A percentile compares a stretch with the other conserved stretches of the same genome.
These are phyloP conservation scores for Tympanopsis confertula DNA, from an alignment of 2,329 filamentous ascomycete genomes.

Conservation along the genomic window DNA sequence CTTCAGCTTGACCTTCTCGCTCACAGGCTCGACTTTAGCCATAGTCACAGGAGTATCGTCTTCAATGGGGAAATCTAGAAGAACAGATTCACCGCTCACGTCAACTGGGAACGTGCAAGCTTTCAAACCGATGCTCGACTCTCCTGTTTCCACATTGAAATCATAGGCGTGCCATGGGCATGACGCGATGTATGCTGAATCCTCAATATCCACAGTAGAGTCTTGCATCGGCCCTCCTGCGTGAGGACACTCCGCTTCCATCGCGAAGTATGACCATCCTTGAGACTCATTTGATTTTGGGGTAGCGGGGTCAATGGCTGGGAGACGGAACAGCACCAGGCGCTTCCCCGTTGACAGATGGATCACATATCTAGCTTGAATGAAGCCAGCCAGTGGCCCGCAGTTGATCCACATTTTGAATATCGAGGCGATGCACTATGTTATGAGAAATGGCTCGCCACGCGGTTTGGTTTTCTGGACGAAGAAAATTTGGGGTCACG, in stretches of 20 bases:
- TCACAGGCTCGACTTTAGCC: slow-evolving; percentile 24
- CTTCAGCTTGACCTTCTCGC: slow-evolving; percentile 31
- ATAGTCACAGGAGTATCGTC: slow-evolving; percentile 13
- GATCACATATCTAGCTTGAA: slow-evolving; percentile 26
- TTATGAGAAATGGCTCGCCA: too few relatives aligned
- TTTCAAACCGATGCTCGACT: slow-evolving; percentile 32
- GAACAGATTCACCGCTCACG: slow-evolving; percentile 18
- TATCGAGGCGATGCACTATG: too few relatives aligned
- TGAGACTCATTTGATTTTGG: slow-evolving; percentile 16
- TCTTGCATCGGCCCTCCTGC: slow-evolving; percentile 32
- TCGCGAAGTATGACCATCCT: slow-evolving; percentile 31
- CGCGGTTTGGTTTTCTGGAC: too few relatives aligned
- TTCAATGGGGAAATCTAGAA: slow-evolving; percentile 17
- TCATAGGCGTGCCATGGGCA: slow-evolving; percentile 36
- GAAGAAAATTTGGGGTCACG: too few relatives aligned
- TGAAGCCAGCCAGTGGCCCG: slow-evolving; percentile 17
- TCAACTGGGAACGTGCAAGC: slow-evolving; percentile 30
- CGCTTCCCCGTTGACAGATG: slow-evolving; percentile 28
- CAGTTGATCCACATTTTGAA: slow-evolving; percentile 10
- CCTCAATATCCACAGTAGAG: slow-evolving; percentile 31
- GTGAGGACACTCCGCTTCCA: slow-evolving; percentile 34
- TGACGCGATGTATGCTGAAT: slow-evolving; percentile 30
- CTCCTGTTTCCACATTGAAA: slow-evolving; percentile 33
- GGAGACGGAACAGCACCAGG: slow-evolving; percentile 29
- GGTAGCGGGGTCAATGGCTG: slow-evolving; percentile 20